Conservation (phyloP, 2,329 filamentous ascomycete genomes). For the Sarocladiaceae sp. region DNA sequence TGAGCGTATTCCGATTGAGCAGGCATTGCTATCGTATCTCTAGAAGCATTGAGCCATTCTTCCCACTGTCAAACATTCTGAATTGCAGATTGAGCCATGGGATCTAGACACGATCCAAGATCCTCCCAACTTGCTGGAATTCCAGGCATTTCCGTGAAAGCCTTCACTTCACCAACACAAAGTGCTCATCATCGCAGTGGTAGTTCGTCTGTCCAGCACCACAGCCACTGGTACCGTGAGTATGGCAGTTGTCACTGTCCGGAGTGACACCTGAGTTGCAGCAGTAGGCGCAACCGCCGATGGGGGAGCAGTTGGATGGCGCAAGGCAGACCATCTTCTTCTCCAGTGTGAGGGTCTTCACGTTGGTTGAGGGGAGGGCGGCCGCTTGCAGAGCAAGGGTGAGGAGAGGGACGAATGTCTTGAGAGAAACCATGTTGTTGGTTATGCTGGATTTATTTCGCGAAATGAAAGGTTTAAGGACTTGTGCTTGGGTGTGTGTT, state of each 20-base stretch:
- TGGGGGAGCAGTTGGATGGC: not conserved
- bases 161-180: not conserved
- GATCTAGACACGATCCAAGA: not conserved
- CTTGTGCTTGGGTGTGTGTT: not conserved
- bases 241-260: not conserved
- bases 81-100: not conserved
- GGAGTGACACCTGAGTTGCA: not conserved
- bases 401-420: not conserved
- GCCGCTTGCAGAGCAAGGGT: not conserved
- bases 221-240: not conserved
- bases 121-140: not conserved
- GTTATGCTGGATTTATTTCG: too few relatives aligned
- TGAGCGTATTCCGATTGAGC: too few relatives aligned
- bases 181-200: slow-evolving; percentile 6
- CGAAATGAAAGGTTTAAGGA: not conserved
- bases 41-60: too few relatives aligned
- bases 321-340: not conserved
- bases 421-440: slow-evolving; percentile 1
- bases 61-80: too few relatives aligned
- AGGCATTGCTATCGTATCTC: too few relatives aligned
- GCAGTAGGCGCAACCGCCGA: slow-evolving; percentile 1
- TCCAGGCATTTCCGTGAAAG: too few relatives aligned
- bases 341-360: not conserved
- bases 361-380: not conserved
- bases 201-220: slow-evolving; percentile 1